Percentiles rank a stretch among this genome's conserved stretches.
Evolutionary conservation across 1,139 yeast species (phyloP).

Genomic region (Pichia sp.): DNA sequence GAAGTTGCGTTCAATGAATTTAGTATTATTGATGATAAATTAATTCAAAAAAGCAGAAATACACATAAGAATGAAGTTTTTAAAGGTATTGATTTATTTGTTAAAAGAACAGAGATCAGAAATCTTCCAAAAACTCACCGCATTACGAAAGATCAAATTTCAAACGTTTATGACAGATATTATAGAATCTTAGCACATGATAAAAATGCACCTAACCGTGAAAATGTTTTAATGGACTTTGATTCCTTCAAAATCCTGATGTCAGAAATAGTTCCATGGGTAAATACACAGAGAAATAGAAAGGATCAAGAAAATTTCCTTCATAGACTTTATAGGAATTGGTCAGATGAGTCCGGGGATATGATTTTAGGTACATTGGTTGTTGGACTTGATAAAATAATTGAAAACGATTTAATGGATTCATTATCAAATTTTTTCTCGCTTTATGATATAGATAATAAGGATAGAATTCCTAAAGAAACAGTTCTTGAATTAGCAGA

Average conservation of each 20-base stretch:
- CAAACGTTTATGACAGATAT: conserved; percentile 77
- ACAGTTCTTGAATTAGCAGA: conserved; percentile 81
- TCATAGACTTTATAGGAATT: conserved; percentile 51
- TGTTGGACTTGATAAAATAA: conserved; percentile 62
- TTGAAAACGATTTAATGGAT: conserved; percentile 71
- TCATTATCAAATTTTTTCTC: conserved; percentile 73
- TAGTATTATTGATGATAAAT: conserved; percentile 66
- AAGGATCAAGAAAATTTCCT: conserved; percentile 43
- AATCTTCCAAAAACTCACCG: conserved; percentile 70
- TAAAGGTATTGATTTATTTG: conserved; percentile 81
- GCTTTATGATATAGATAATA: conserved; percentile 58
- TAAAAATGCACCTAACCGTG: conserved; percentile 56
- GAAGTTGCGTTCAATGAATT: conserved; percentile 93
- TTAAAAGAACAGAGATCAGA: conserved; percentile 84
- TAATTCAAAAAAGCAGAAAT: conserved; percentile 61
- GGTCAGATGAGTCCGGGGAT: conserved; percentile 38
- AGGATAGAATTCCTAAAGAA: conserved; percentile 66
- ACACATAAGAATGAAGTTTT: conserved; percentile 72
- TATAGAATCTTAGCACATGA: conserved; percentile 60
- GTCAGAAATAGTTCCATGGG: conserved; percentile 81
- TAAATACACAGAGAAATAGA: conserved; percentile 32
- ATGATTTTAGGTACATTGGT: conserved; percentile 66
- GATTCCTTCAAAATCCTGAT: conserved; percentile 67
- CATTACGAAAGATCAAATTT: conserved; percentile 50
- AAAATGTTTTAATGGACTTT: conserved; percentile 55